Evolutionary conservation across 2,329 filamentous ascomycete genomes (phyloP), one percentile per base, ranked within the genome.

Genomic region (Pezicula radicicola): DNA sequence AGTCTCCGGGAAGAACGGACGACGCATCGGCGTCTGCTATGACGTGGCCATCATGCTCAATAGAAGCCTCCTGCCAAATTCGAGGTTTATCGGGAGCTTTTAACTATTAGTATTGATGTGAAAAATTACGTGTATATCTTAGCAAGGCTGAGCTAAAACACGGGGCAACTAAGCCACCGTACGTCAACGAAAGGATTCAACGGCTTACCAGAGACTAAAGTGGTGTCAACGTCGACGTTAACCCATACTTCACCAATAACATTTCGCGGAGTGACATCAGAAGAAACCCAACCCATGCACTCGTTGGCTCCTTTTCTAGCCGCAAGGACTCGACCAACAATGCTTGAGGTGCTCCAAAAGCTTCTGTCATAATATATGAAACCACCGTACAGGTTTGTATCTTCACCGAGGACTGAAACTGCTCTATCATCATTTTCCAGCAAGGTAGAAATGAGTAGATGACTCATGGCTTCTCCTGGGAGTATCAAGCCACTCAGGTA

Each of bases 261-360:
- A 0, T 75, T 77, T 12, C 72, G 64, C 0, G 83, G 83, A 2
- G 76, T 61, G 16, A 86, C 73, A 49, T 83, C 78, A 28, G 79
- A 84, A 10, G 82, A 85, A 49, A 88, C 74, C 84, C 84, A 86
- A 48, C 84, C 84, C 81, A 87, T 83, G 63, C 84, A 84, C 63
- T 87, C 84, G 0, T 77, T 77, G 15, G 83, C 78, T 3, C 82
- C 83, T 49, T 77, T 77, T 7, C 81, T 79, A 27, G 83, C 83
- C 28, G 83, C 83, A 33, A 88, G 69, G 3, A 88, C 82, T 27
- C 83, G 78, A 3, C 84, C 84, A 9, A 87, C 78, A 40, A 88
- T 74, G 62, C 83, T 87, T 12, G 78, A 75, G 1, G 80, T 85
- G 66, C 83, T 87, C 84, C 84, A 88, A 64, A 87, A 88, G 55